Base-by-base conservation (phyloP, 257 asterid genomes). In the Avicennia marina region DNA sequence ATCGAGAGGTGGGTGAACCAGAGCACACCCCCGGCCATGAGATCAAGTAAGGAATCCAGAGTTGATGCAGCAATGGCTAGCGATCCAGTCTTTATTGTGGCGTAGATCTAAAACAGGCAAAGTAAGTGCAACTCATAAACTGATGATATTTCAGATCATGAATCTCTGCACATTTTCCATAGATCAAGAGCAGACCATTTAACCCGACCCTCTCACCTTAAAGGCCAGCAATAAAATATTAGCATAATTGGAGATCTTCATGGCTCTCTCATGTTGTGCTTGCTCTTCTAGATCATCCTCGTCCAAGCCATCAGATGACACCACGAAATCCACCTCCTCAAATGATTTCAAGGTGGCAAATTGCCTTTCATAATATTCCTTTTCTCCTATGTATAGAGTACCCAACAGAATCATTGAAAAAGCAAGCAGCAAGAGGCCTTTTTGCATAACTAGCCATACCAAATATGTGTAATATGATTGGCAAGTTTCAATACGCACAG, bases 1-100 rank as follows among this genome's bases (percentile, higher is more conserved):
- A 90, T 87, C 1, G 96, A 75, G 10, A 82, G 68, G 73, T 90
- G 96, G 45, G 88, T 76, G 45, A 90, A 75, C 98, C 98, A 90
- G 21, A 90, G 84, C 68, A 90, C 87, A 59, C 85, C 96, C 60
- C 96, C 98, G 36, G 98, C 98, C 91, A 90, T 74, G 34, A 90
- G 88, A 85, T 90, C 98, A 16, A 90, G 96, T 44, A 90, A 83
- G 1, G 98, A 90, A 76, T 90, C 98, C 66, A 90, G 69, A 49
- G 98, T 90, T 2, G 98, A 90, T 11, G 98, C 98, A 33, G 98
- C 98, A 65, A 90, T 81, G 54, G 98, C 98, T 45, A 90, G 64
- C 1, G 98, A 90, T 18, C 96, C 83, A 51, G 86, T 90, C 73
- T 79, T 80, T 55, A 85, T 63, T 0, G 96, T 87, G 54, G 89